Base-by-base conservation (phyloP, 78 protist species). In the Isochrysis galbana region DNA sequence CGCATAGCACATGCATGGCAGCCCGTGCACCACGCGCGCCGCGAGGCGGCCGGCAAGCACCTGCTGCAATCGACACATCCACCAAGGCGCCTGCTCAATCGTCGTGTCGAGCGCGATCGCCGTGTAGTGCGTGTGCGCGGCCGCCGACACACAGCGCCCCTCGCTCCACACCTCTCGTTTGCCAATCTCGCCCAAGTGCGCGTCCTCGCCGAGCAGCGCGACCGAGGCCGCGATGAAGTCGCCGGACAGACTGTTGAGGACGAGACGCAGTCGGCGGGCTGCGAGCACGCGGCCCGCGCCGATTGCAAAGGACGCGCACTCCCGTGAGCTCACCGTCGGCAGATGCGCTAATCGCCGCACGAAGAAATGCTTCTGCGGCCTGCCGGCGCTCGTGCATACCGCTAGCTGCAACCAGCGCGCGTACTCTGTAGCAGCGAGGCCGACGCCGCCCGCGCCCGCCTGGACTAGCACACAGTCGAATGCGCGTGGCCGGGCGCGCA, bases 401-500 rank as follows among this genome's bases (percentile, higher is more conserved):
- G 7, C 23, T 7, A 61, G 36, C 36, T 10, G n/a, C 21, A 44
- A 23, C 46, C 34, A 17, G 67, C 11, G 42, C 87, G 74, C 61
- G 83, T 46, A 38, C 87, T 42, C 38, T 51, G 34, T 26, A 23
- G 93, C 93, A 14, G 54, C 87, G 51, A 90, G 77, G 26, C 93
- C 93, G 39, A 90, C 93, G 51, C 93, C 93, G 82, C 93, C 93
- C 26, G 87, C 39, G 32, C 51, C 93, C 87, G 54, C 89, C 46
- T 90, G 93, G 26, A 90, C 34, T 25, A 78, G 51, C 34, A 41
- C n/a, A 14, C 29, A 19, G 39, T 36, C 3, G 38, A 7, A 23
- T 10, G 34, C 39, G 29, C 41, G 34, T 42, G 44, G 82, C 41
- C 45, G 21, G 29, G 82, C 82, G 44, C 23, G 19, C 44, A 17